A percentile compares a stretch with the other conserved stretches of the same genome.
phyloP scores from a whole-genome alignment of 164 flowering plant genomes.

The Amborella trichopoda region DNA sequence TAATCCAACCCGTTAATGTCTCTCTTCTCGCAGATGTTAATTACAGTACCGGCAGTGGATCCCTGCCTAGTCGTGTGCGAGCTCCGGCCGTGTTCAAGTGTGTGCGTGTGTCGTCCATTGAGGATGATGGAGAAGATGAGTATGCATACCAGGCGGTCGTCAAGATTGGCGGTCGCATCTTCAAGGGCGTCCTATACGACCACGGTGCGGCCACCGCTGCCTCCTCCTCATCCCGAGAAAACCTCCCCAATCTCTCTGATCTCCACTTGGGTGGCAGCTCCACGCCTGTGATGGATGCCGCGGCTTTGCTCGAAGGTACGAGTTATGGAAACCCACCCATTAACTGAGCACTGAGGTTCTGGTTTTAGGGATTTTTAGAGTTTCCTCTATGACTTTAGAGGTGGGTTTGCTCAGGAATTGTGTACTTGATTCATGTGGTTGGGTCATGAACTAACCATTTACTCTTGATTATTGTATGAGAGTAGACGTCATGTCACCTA shows the following conservation, averaged over 20 bases:
- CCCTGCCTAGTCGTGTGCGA: constrained; percentile 67
- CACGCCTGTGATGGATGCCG: constrained; percentile 4
- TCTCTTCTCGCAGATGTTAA: no score
- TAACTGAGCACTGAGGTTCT: no score
- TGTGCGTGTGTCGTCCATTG: constrained; percentile 67
- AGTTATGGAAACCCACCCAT: constrained; percentile 53
- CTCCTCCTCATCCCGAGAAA: constrained; percentile 23
- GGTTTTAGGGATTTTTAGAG: no score
- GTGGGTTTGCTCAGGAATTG: no score
- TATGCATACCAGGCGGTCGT: constrained; percentile 87
- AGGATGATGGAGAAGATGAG: constrained; percentile 81
- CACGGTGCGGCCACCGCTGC: constrained; percentile 40
- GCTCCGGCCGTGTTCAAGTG: constrained; percentile 91
- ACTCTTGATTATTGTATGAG: no score
- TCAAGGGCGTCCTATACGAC: constrained; percentile 63
- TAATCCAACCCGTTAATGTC: no score
- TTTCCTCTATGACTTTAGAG: no score
- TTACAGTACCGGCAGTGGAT: no score
- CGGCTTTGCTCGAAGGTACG: constrained; percentile 47
- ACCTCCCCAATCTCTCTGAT: constrained; percentile 66
- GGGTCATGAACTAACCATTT: no score
- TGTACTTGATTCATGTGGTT: no score
- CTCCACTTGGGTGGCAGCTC: constrained; percentile 72
- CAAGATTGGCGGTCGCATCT: constrained; percentile 75
- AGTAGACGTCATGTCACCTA: no score